Conservation (phyloP, 495 filamentous ascomycete genomes). For the Aspergillus ellipticus region DNA sequence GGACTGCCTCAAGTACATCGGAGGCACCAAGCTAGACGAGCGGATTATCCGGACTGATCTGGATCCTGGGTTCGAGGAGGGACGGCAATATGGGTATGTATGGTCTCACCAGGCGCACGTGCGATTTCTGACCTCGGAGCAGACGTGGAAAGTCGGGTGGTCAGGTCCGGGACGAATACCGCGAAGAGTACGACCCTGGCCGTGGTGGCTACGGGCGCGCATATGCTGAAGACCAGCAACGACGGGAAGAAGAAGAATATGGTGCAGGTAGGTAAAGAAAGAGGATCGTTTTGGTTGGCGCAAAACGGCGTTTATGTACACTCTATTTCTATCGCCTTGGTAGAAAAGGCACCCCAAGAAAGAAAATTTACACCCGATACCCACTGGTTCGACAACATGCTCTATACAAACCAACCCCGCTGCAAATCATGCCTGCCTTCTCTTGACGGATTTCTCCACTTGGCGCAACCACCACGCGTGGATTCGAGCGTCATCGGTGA, state of each 20-base stretch:
- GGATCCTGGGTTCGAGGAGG: constrained; percentile 93
- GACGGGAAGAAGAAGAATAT: constrained; percentile 55
- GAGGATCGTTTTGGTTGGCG: constrained; percentile 19
- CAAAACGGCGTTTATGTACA: constrained; percentile 35
- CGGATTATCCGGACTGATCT: constrained; percentile 95
- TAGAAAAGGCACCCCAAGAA: constrained; percentile 17
- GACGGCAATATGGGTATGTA: constrained; percentile 82
- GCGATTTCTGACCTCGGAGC: constrained; percentile 14
- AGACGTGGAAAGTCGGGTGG: constrained; percentile 87
- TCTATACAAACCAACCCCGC: constrained; percentile 2
- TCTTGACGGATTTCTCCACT: constrained; percentile 48
- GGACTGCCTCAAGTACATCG: constrained; percentile 97
- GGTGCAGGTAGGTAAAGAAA: constrained; percentile 43
- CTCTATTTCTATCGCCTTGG: constrained; percentile 17
- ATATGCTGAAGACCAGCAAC: constrained; percentile 58
- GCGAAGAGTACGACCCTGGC: constrained; percentile 92
- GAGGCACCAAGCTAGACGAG: constrained; percentile 98
- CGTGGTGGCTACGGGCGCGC: constrained; percentile 79
- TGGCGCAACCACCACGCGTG: constrained; percentile 90
- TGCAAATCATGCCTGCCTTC: constrained; percentile 16
- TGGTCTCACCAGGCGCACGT: constrained; percentile 17
- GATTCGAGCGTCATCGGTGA: constrained; percentile 85
- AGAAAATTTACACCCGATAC: constrained; percentile 20
- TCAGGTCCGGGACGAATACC: constrained; percentile 96
- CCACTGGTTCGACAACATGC: constrained; percentile 6